Evolutionary conservation across 169 alveolate genomes (phyloP).

Genomic region (Plasmodium malariae): DNA sequence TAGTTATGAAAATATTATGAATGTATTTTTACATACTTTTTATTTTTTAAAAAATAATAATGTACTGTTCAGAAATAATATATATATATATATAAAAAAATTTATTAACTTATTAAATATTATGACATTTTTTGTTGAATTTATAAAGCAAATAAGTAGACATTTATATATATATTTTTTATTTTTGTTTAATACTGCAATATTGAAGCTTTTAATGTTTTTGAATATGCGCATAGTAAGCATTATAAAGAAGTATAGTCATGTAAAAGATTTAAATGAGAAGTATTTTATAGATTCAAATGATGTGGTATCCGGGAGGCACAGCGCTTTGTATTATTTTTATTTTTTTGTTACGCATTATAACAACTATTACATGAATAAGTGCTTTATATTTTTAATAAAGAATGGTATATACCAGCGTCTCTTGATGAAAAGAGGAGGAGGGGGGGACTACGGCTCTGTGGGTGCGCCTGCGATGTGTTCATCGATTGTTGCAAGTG

Average conservation of each 20-base stretch:
- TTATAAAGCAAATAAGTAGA: constrained; percentile 6
- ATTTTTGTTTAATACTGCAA: constrained; percentile 16
- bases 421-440: not conserved
- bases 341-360: constrained; percentile 56
- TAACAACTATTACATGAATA: constrained; percentile 42
- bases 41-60: constrained; percentile 15
- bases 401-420: constrained; percentile 3
- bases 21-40: constrained; percentile 44
- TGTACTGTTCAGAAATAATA: constrained; percentile 14
- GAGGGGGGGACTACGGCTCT: too few species aligned
- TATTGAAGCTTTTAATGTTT: constrained; percentile 9
- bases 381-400: not conserved
- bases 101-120: constrained; percentile 38
- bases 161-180: constrained; percentile 11
- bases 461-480: too few species aligned
- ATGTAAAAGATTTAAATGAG: constrained; percentile 32
- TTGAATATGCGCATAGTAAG: not conserved
- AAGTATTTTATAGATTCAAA: constrained; percentile 9
- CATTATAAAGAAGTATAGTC: constrained; percentile 10
- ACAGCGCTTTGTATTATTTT: constrained; percentile 37
- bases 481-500: too few species aligned
- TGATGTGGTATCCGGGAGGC: constrained; percentile 21
- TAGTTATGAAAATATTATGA: constrained; percentile 31
- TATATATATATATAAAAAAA: constrained; percentile 19
- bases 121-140: constrained; percentile 61